Percentiles rank a stretch among this genome's conserved stretches.
Conservation (phyloP, 2,329 filamentous ascomycete species). For the Didymella keratinophila region DNA sequence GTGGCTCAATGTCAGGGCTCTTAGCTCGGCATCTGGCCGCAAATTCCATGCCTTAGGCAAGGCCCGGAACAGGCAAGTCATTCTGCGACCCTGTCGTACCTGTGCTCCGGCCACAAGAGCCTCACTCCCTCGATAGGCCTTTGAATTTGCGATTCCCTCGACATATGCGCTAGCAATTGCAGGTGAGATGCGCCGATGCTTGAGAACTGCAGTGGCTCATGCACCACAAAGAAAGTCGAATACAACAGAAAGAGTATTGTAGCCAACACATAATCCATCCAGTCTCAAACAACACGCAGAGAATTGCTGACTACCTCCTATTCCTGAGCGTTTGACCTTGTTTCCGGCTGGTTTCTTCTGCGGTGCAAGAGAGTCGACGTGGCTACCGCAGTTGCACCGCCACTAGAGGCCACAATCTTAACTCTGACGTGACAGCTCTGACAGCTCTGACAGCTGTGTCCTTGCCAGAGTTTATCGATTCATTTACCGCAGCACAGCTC, state of each 20-base stretch:
- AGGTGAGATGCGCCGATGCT: neutral
- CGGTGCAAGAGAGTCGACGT: neutral
- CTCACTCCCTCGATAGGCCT: constrained; percentile 10
- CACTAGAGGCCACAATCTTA: constrained; percentile 1
- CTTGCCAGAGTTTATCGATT: constrained; percentile 1
- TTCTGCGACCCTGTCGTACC: neutral
- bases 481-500: neutral
- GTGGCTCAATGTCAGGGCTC: constrained; percentile 13
- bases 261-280: no score
- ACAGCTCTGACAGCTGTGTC: constrained; percentile 4
- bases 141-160: constrained; percentile 5
- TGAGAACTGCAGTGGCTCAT: neutral
- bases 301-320: no score
- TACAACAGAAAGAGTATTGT: no score
- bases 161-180: constrained; percentile 2
- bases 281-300: no score
- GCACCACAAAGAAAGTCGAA: no score
- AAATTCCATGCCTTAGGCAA: constrained; percentile 7
- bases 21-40: constrained; percentile 1
- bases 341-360: no score
- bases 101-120: constrained; percentile 14
- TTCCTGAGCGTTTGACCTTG: no score
- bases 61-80: neutral
- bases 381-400: constrained; percentile 1
- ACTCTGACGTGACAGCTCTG: constrained; percentile 1